Percentiles rank a stretch among this genome's conserved stretches.
phyloP scores from a whole-genome alignment of 2,329 filamentous ascomycete species.

The Hypoxylon sp. region DNA sequence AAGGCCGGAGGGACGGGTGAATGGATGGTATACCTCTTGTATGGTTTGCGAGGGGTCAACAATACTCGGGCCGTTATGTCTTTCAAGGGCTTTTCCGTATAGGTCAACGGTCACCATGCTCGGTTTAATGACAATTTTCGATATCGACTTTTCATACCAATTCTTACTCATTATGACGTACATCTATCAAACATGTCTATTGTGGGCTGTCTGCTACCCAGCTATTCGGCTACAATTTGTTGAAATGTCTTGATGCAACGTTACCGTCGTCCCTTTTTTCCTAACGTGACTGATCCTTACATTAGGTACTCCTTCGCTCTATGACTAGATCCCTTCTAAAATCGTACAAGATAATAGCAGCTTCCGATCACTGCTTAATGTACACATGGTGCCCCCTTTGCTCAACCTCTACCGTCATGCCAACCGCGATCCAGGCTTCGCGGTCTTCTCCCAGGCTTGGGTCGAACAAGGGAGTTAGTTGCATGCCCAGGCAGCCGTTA shows the following conservation, averaged over 20 bases:
- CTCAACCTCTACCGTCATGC: slow-evolving; percentile 68
- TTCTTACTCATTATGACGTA: slow-evolving; percentile 1
- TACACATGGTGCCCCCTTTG: slow-evolving; percentile 63
- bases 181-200: slow-evolving; percentile 16
- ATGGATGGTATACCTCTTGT: slow-evolving; percentile 26
- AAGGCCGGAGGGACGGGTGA: slow-evolving; percentile 18
- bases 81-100: slow-evolving; percentile 11
- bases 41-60: slow-evolving; percentile 28
- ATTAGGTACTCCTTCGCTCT: neutral
- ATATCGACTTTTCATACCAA: slow-evolving; percentile 4
- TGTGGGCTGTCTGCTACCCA: neutral
- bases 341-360: slow-evolving; percentile 8
- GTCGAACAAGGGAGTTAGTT: slow-evolving; percentile 71
- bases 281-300: neutral
- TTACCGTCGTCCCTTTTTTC: slow-evolving; percentile 1
- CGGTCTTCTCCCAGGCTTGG: slow-evolving; percentile 49
- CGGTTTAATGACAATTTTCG: slow-evolving; percentile 28
- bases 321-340: slow-evolving; percentile 7
- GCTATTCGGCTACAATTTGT: neutral
- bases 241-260: slow-evolving; percentile 1
- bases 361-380: slow-evolving; percentile 53
- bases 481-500: slow-evolving; percentile 74
- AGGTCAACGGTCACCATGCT: slow-evolving; percentile 10
- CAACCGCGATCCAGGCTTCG: slow-evolving; percentile 66
- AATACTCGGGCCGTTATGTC: slow-evolving; percentile 12